phyloP scores from a whole-genome alignment of 2,329 filamentous ascomycete genomes.

The Pseudovirgaria hyperparasitica region DNA sequence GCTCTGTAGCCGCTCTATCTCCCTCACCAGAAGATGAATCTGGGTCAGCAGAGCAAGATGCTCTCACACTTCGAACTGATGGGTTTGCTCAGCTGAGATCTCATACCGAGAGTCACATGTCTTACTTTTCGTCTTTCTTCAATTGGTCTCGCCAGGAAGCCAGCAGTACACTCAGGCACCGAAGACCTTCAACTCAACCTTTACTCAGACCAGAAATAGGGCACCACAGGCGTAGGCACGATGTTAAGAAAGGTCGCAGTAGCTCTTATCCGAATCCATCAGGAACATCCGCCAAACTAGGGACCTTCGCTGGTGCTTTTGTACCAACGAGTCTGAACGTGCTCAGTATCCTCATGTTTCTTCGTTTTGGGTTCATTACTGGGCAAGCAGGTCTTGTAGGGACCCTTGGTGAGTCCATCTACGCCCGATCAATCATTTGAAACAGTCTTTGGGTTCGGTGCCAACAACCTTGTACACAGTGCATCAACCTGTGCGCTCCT shows the following conservation, averaged over 20 bases:
- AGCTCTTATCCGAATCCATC: conserved; percentile 27
- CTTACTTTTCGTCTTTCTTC: too few relatives aligned
- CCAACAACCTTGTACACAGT: neutral
- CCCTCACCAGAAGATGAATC: conserved; percentile 20
- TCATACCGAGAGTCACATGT: too few relatives aligned
- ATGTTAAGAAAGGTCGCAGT: conserved; percentile 17
- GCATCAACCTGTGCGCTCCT: too few relatives aligned
- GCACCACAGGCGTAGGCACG: too few relatives aligned
- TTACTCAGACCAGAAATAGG: too few relatives aligned
- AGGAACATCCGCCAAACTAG: conserved; percentile 49
- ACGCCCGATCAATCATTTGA: neutral
- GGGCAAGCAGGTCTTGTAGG: conserved; percentile 69
- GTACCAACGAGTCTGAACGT: conserved; percentile 85
- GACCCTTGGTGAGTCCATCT: conserved; percentile 53
- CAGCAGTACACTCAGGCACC: too few relatives aligned
- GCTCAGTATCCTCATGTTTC: conserved; percentile 82
- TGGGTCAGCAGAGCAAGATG: neutral
- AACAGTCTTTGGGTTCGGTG: too few relatives aligned
- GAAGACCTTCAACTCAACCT: too few relatives aligned
- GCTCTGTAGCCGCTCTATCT: conserved; percentile 14
- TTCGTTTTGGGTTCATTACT: conserved; percentile 74
- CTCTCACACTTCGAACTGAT: too few relatives aligned
- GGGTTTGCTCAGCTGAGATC: too few relatives aligned
- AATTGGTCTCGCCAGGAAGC: too few relatives aligned
- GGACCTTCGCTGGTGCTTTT: conserved; percentile 55